Conservation (phyloP, 345 rosid genomes). For the Lepidium sativum region DNA sequence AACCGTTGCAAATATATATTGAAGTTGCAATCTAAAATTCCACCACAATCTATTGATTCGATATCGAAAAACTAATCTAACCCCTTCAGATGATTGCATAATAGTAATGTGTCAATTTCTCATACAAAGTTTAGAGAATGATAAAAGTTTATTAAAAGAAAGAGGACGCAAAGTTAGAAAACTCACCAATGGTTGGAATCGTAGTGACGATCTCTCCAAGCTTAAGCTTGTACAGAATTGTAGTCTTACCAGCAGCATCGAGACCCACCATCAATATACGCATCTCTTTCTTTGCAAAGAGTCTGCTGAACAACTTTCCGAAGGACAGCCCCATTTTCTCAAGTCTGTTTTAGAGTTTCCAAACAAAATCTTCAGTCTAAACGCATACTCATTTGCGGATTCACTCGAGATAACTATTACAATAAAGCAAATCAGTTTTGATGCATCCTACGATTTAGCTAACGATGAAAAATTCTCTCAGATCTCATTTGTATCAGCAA, state of each 20-base stretch:
- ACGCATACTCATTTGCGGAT: neutral
- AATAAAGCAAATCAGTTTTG: too few relatives aligned
- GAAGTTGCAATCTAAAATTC: too few relatives aligned
- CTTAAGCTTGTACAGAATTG: slow-evolving; percentile 63
- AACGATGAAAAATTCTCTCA: neutral
- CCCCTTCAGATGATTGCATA: neutral
- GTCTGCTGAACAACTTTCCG: slow-evolving; percentile 53
- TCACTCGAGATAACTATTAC: too few relatives aligned
- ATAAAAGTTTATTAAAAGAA: neutral
- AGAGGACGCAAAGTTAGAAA: neutral
- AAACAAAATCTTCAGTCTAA: neutral
- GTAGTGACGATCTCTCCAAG: slow-evolving; percentile 71
- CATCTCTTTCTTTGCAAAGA: slow-evolving; percentile 47
- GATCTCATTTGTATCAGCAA: neutral
- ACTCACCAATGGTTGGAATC: slow-evolving; percentile 65
- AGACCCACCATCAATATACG: slow-evolving; percentile 35
- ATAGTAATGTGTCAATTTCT: neutral
- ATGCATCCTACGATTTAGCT: neutral
- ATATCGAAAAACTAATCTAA: too few relatives aligned
- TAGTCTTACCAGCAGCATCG: slow-evolving; percentile 52
- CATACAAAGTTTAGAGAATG: neutral
- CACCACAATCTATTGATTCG: too few relatives aligned
- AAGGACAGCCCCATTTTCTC: slow-evolving; percentile 56
- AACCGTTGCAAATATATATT: too few relatives aligned
- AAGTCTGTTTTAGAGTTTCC: slow-evolving; percentile 11